These are phyloP conservation scores for Cryptococcus sp. DNA, from an alignment of 1,284 basidiomycete species.

Conservation along the genomic window DNA sequence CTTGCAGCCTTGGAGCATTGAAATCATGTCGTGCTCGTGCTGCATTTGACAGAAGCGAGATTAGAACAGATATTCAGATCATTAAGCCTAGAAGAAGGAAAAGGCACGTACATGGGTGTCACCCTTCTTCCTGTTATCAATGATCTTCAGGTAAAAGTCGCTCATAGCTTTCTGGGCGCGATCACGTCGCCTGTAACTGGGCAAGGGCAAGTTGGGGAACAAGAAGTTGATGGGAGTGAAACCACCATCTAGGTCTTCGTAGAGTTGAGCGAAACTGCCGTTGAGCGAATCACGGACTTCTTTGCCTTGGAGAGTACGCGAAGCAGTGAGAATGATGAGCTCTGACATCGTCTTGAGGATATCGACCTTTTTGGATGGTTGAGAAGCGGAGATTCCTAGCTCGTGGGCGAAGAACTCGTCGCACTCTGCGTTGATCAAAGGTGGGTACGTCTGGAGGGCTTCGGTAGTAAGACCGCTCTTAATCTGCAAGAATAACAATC, in stretches of 20 bases:
- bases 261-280: constrained; percentile 82
- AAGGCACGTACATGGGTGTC: constrained; percentile 53
- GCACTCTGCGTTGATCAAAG: constrained; percentile 85
- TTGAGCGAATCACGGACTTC: constrained; percentile 80
- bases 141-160: constrained; percentile 88
- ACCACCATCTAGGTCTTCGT: constrained; percentile 87
- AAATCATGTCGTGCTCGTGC: constrained; percentile 89
- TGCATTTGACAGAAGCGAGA: constrained; percentile 32
- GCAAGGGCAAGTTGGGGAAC: constrained; percentile 90
- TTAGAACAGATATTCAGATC: background rate
- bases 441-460: constrained; percentile 87
- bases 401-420: constrained; percentile 65
- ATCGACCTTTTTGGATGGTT: constrained; percentile 43
- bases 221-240: constrained; percentile 92
- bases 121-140: constrained; percentile 69
- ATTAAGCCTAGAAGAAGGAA: background rate
- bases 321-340: constrained; percentile 92
- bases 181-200: constrained; percentile 84
- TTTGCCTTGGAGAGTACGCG: constrained; percentile 86
- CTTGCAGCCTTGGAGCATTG: constrained; percentile 77
- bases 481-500: constrained; percentile 53
- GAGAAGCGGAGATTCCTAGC: constrained; percentile 26
- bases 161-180: constrained; percentile 90
- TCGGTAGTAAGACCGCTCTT: constrained; percentile 92
- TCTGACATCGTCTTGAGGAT: constrained; percentile 83